These are phyloP conservation scores for Neodidymelliopsis sp. DNA, from an alignment of 2,329 filamentous ascomycete species.

Conservation along the genomic window DNA sequence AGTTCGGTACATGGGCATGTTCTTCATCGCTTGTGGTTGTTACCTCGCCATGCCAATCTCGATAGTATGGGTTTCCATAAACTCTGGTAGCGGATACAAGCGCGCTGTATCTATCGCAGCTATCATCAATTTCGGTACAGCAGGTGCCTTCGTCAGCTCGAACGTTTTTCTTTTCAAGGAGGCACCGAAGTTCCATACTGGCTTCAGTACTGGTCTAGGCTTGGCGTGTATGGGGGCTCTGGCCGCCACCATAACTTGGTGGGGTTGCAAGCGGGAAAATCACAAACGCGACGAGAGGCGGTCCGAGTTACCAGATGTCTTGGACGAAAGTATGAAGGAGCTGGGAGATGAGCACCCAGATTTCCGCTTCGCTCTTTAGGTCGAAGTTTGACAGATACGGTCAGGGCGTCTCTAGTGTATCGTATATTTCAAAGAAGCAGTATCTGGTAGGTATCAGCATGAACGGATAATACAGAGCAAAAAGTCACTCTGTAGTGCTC, in stretches of 20 bases:
- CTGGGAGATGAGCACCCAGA: conserved; percentile 62
- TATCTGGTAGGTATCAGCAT: no score
- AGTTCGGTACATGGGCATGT: conserved; percentile 61
- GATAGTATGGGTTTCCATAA: conserved; percentile 65
- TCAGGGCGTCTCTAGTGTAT: no score
- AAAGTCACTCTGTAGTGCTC: no score
- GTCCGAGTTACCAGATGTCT: conserved; percentile 46
- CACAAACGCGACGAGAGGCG: conserved; percentile 52
- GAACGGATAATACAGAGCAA: no score
- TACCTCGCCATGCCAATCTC: conserved; percentile 65
- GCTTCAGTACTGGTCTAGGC: conserved; percentile 40
- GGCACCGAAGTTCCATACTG: conserved; percentile 34
- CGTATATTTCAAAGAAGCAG: no score
- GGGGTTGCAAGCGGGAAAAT: conserved; percentile 61
- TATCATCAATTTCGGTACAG: conserved; percentile 56
- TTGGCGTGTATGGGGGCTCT: conserved; percentile 46
- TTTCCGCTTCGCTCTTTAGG: conserved; percentile 54
- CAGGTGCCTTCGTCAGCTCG: conserved; percentile 63
- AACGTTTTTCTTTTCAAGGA: conserved; percentile 42
- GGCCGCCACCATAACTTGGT: conserved; percentile 43
- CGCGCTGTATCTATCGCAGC: conserved; percentile 28
- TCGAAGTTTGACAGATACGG: not conserved
- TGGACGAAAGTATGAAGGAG: conserved; percentile 35
- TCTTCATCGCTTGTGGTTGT: conserved; percentile 61
- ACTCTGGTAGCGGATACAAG: conserved; percentile 44